A percentile compares a stretch with the other conserved stretches of the same genome.
phyloP scores from a whole-genome alignment of 805 yeast genomes.

The Pichia phayaonensis region DNA sequence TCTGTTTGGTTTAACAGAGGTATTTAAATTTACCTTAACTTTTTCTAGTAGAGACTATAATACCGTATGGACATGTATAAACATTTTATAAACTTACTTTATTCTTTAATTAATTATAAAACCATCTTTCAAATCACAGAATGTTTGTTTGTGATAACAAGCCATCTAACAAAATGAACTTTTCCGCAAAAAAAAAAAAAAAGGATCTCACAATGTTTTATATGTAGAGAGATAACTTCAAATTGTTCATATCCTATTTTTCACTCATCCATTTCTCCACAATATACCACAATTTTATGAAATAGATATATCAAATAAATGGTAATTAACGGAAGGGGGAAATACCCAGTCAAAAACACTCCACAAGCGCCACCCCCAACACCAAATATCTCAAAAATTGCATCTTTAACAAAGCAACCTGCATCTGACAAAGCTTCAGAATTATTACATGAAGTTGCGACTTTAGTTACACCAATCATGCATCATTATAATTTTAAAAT shows the following conservation, averaged over 20 bases:
- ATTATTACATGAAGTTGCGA: conserved; percentile 61
- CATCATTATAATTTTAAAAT: conserved; percentile 58
- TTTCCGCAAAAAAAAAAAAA: too few species aligned
- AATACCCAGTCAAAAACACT: conserved; percentile 4
- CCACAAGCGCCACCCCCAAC: conserved; percentile 28
- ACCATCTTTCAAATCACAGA: too few species aligned
- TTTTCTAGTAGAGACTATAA: neutral
- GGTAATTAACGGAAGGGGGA: conserved; percentile 23
- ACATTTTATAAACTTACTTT: neutral
- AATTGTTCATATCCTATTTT: too few species aligned
- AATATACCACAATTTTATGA: neutral
- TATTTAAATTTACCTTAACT: conserved; percentile 37
- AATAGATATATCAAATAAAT: conserved; percentile 6
- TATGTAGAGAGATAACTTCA: too few species aligned
- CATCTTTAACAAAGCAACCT: conserved; percentile 40
- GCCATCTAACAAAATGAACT: too few species aligned
- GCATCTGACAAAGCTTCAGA: conserved; percentile 45
- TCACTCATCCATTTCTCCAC: too few species aligned
- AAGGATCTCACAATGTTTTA: too few species aligned
- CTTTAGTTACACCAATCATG: conserved; percentile 72
- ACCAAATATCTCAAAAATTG: conserved; percentile 26
- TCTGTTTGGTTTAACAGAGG: conserved; percentile 89
- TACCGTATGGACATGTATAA: neutral
- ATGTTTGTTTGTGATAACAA: too few species aligned
- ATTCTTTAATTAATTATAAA: neutral